These are phyloP conservation scores for Lathyrus oleraceus DNA, from an alignment of 306 rosid species.

Conservation along the genomic window DNA sequence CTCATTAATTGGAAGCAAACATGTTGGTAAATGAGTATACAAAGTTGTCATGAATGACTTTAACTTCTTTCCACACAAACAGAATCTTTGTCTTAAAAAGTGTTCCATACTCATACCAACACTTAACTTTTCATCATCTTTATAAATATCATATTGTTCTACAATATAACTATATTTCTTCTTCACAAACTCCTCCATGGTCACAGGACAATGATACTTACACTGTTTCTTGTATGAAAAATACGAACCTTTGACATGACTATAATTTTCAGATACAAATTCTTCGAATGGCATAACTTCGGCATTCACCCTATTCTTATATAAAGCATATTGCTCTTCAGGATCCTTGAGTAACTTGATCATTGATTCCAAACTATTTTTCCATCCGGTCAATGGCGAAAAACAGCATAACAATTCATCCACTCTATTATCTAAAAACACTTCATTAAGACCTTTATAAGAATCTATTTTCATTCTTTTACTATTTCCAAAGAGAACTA, in stretches of 20 bases:
- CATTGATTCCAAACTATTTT: slow-evolving; percentile 26
- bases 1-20: slow-evolving; percentile 28
- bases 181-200: slow-evolving; percentile 43
- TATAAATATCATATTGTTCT: slow-evolving; percentile 7
- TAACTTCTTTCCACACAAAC: slow-evolving; percentile 15
- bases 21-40: slow-evolving; percentile 58
- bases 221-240: background rate
- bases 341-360: slow-evolving; percentile 37
- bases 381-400: slow-evolving; percentile 33
- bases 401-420: background rate
- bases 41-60: slow-evolving; percentile 22
- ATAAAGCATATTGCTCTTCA: slow-evolving; percentile 7
- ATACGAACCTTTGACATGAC: background rate
- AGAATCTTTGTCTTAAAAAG: slow-evolving; percentile 39
- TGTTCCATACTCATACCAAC: slow-evolving; percentile 34
- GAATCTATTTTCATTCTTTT: slow-evolving; percentile 41
- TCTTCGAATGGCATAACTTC: slow-evolving; percentile 43
- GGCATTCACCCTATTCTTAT: background rate
- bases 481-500: slow-evolving; percentile 37
- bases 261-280: background rate
- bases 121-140: background rate
- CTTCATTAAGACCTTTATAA: slow-evolving; percentile 23
- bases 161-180: slow-evolving; percentile 3
- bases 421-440: slow-evolving; percentile 42
- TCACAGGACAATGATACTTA: background rate